Conservation (phyloP, 495 filamentous ascomycete species). For the Tuber borchii region DNA sequence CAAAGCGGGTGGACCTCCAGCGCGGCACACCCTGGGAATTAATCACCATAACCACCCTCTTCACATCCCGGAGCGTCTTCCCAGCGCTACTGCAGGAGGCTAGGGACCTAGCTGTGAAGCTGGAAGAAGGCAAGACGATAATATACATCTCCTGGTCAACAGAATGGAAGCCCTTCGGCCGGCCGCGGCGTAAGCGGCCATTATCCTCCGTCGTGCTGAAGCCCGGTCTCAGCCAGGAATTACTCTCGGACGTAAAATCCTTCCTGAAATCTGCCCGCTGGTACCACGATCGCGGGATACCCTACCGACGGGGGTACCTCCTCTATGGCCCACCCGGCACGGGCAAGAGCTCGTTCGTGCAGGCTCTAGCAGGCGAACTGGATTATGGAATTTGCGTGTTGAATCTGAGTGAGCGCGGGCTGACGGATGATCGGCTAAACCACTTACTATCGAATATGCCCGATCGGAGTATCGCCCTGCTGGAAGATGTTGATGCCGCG, state of each 20-base stretch:
- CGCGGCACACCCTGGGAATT: conserved; percentile 91
- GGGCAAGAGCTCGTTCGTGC: conserved; percentile 94
- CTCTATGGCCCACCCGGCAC: conserved; percentile 88
- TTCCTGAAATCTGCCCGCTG: conserved; percentile 73
- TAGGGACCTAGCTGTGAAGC: conserved; percentile 63
- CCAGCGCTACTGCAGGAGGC: conserved; percentile 80
- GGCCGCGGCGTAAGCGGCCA: conserved; percentile 79
- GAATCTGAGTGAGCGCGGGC: conserved; percentile 83
- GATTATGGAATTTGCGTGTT: conserved; percentile 93
- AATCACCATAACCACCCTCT: conserved; percentile 84
- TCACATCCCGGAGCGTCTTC: conserved; percentile 77
- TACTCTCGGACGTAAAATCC: conserved; percentile 78
- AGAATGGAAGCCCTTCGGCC: conserved; percentile 75
- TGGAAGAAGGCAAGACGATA: conserved; percentile 86
- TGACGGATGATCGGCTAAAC: conserved; percentile 88
- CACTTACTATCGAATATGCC: conserved; percentile 84
- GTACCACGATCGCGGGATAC: conserved; percentile 87
- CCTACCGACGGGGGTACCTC: conserved; percentile 67
- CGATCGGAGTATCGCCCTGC: conserved; percentile 70
- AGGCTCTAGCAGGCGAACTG: conserved; percentile 82
- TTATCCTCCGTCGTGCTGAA: conserved; percentile 83
- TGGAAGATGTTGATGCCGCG: conserved; percentile 94
- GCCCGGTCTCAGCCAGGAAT: conserved; percentile 71
- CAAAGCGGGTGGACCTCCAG: conserved; percentile 61
- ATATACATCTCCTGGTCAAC: conserved; percentile 80